phyloP scores from a whole-genome alignment of 176 grass and related monocot genomes.

The Bonia amplexicaulis region DNA sequence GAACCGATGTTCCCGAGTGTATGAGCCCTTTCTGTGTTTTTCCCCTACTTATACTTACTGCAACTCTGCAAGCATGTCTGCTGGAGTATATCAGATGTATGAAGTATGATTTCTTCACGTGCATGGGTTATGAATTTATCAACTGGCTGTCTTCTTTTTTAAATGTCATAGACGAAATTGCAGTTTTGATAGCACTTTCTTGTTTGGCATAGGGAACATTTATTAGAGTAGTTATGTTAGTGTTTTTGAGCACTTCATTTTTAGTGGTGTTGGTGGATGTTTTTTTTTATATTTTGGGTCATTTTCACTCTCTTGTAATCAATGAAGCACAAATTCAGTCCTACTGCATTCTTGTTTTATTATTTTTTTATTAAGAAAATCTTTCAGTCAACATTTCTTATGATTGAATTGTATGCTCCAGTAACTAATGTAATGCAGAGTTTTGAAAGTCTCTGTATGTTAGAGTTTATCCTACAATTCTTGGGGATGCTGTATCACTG shows the following conservation, averaged over 20 bases:
- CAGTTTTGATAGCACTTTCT: background rate
- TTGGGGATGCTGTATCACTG: background rate
- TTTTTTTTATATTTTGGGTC: background rate
- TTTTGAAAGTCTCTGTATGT: background rate
- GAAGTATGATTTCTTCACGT: conserved; percentile 2
- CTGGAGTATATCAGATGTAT: background rate
- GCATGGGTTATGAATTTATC: background rate
- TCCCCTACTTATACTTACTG: background rate
- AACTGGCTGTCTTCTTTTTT: background rate
- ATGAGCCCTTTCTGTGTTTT: conserved; percentile 28
- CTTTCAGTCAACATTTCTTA: background rate
- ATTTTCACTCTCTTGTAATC: background rate
- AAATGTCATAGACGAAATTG: background rate
- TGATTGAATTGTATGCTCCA: background rate
- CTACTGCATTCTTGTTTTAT: background rate
- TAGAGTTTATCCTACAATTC: background rate
- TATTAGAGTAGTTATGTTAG: background rate
- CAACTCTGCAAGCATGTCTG: conserved; percentile 1
- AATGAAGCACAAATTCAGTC: conserved; percentile 6
- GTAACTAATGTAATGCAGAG: background rate
- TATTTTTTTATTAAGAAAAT: background rate
- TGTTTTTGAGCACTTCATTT: background rate
- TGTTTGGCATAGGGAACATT: background rate
- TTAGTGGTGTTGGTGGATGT: background rate
- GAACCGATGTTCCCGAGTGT: conserved; percentile 99